Evolutionary conservation across 176 grass and related monocot genomes (phyloP).

Genomic region (Tillandsia leiboldiana): DNA sequence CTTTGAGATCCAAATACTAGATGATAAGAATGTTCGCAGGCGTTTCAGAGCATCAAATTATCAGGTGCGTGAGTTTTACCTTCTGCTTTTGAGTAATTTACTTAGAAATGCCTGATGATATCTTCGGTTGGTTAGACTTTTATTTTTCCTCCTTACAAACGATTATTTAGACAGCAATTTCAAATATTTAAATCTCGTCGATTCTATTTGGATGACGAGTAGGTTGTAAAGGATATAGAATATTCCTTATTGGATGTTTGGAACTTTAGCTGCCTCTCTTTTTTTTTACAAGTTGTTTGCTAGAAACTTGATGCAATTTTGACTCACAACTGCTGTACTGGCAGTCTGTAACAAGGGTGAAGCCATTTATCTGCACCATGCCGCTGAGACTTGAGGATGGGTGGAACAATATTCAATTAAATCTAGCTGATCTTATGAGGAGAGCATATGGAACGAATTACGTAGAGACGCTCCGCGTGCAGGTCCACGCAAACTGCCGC

Average conservation of each 20-base stretch:
- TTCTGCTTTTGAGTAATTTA: background rate
- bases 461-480: slow-evolving; percentile 75
- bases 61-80: slow-evolving; percentile 48
- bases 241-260: no score
- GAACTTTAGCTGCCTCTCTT: no score
- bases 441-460: slow-evolving; percentile 87
- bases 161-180: no score
- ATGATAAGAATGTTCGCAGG: slow-evolving; percentile 91
- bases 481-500: slow-evolving; percentile 88
- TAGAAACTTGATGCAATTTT: no score
- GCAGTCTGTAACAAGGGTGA: slow-evolving; percentile 72
- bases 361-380: slow-evolving; percentile 97
- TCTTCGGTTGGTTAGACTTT: background rate
- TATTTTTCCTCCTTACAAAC: background rate
- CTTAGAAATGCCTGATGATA: background rate
- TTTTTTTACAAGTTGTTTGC: no score
- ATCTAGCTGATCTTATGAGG: slow-evolving; percentile 71
- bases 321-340: background rate
- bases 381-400: slow-evolving; percentile 65
- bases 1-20: slow-evolving; percentile 90
- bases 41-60: slow-evolving; percentile 85
- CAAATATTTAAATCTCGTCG: no score
- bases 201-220: no score
- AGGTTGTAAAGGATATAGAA: no score
- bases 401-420: slow-evolving; percentile 91